Percentiles rank a stretch among this genome's conserved stretches.
Evolutionary conservation across 2,329 filamentous ascomycete species (phyloP).

Genomic region (Aspergillus proliferans): DNA sequence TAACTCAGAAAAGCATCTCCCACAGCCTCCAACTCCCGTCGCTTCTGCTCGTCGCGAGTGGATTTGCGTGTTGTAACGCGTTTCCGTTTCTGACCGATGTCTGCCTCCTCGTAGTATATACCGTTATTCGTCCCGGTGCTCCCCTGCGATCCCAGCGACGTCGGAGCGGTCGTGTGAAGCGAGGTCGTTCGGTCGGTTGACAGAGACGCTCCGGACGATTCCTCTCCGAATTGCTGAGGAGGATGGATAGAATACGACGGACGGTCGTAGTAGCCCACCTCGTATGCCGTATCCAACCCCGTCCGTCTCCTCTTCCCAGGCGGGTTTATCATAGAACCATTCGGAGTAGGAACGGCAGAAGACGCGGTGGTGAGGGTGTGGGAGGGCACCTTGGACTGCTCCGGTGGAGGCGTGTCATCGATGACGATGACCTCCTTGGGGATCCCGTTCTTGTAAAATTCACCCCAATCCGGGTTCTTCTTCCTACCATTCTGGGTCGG

Average conservation of each 20-base stretch:
- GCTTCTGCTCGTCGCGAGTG: slow-evolving; percentile 73
- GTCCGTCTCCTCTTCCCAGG: slow-evolving; percentile 68
- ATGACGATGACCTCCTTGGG: slow-evolving; percentile 84
- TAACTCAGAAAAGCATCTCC: slow-evolving; percentile 72
- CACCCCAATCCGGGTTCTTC: slow-evolving; percentile 67
- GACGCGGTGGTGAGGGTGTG: slow-evolving; percentile 16
- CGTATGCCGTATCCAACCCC: slow-evolving; percentile 54
- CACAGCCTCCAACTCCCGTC: slow-evolving; percentile 64
- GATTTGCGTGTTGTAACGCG: slow-evolving; percentile 69
- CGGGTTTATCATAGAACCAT: slow-evolving; percentile 33
- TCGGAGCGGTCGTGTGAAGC: slow-evolving; percentile 79
- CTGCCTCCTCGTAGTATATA: slow-evolving; percentile 60
- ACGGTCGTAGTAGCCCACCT: slow-evolving; percentile 66
- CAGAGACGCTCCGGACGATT: slow-evolving; percentile 62
- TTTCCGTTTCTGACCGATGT: slow-evolving; percentile 82
- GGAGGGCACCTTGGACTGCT: slow-evolving; percentile 19
- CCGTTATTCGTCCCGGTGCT: slow-evolving; percentile 47
- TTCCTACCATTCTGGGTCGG: slow-evolving; percentile 41
- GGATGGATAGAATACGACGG: slow-evolving; percentile 63
- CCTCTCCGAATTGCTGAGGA: slow-evolving; percentile 62
- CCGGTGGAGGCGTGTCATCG: slow-evolving; percentile 56
- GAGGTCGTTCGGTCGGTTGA: slow-evolving; percentile 82
- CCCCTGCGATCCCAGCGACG: slow-evolving; percentile 67
- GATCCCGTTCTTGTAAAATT: slow-evolving; percentile 75
- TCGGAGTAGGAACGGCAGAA: slow-evolving; percentile 22